phyloP scores from a whole-genome alignment of 2,329 filamentous ascomycete genomes.

The Colletotrichum salicis region DNA sequence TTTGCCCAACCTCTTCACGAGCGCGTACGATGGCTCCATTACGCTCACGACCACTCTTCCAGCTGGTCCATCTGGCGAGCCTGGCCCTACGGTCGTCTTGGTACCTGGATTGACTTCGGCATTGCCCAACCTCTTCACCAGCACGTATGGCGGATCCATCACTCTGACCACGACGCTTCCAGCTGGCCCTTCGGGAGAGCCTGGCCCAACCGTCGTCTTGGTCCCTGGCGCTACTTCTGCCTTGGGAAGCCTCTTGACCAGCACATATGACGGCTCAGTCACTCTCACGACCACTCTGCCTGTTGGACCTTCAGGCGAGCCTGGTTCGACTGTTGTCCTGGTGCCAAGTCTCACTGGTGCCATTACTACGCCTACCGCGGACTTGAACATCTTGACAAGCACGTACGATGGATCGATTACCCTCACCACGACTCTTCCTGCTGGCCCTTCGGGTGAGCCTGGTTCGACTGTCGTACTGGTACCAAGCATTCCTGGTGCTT shows the following conservation, averaged over 20 bases:
- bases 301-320: not conserved
- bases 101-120: not conserved
- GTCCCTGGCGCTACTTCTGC: not conserved
- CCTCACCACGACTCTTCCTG: not conserved
- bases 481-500: not conserved
- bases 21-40: slow-evolving; percentile 4
- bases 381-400: not conserved
- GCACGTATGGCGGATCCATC: slow-evolving; percentile 4
- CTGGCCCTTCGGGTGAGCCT: not conserved
- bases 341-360: not conserved
- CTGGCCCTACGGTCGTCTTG: not conserved
- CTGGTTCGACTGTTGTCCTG: not conserved
- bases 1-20: not conserved
- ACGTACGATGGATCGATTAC: slow-evolving; percentile 12
- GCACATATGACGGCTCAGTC: not conserved
- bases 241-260: not conserved
- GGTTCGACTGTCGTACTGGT: not conserved
- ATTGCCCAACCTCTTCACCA: slow-evolving; percentile 1
- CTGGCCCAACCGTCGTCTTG: not conserved
- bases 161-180: slow-evolving; percentile 10
- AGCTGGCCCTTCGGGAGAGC: not conserved
- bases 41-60: slow-evolving; percentile 9
- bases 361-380: not conserved
- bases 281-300: not conserved
- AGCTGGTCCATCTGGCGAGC: slow-evolving; percentile 3